phyloP scores from a whole-genome alignment of 2,329 filamentous ascomycete species.

The Calonectria crousiana region DNA sequence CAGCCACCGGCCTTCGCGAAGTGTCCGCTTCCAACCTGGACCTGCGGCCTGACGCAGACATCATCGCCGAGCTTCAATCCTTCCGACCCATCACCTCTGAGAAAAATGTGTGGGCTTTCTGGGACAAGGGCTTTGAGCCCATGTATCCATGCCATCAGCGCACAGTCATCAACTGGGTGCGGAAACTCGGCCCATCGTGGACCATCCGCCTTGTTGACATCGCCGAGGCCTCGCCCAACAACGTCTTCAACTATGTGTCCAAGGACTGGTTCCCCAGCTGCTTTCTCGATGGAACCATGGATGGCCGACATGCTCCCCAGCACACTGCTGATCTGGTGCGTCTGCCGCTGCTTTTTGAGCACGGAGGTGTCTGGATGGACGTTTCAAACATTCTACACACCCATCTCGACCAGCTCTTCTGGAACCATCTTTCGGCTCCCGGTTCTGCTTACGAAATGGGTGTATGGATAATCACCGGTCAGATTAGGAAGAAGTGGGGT shows the following conservation, averaged over 20 bases:
- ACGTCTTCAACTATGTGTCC: neutral
- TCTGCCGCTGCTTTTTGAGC: slow-evolving; percentile 53
- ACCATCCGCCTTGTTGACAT: slow-evolving; percentile 55
- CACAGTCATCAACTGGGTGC: slow-evolving; percentile 57
- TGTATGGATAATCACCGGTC: slow-evolving; percentile 49
- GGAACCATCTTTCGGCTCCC: slow-evolving; percentile 54
- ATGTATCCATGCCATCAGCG: slow-evolving; percentile 54
- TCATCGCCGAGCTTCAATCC: neutral
- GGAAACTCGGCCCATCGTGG: slow-evolving; percentile 55
- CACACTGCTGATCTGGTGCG: slow-evolving; percentile 63
- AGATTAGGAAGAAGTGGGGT: slow-evolving; percentile 49
- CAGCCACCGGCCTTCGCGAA: neutral
- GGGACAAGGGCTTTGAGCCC: slow-evolving; percentile 52
- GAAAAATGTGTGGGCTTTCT: slow-evolving; percentile 61
- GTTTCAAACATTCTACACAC: slow-evolving; percentile 56
- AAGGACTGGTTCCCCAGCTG: slow-evolving; percentile 40
- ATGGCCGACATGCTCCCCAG: slow-evolving; percentile 52
- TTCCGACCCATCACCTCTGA: slow-evolving; percentile 50
- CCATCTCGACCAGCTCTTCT: slow-evolving; percentile 56
- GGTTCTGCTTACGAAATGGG: slow-evolving; percentile 49
- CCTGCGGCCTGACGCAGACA: neutral
- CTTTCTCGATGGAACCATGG: slow-evolving; percentile 50
- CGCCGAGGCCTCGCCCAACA: slow-evolving; percentile 46
- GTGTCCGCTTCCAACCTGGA: neutral
- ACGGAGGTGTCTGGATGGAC: slow-evolving; percentile 60